Evolutionary conservation across 2,329 filamentous ascomycete species (phyloP).

Genomic region (Hypoxylon sp.): DNA sequence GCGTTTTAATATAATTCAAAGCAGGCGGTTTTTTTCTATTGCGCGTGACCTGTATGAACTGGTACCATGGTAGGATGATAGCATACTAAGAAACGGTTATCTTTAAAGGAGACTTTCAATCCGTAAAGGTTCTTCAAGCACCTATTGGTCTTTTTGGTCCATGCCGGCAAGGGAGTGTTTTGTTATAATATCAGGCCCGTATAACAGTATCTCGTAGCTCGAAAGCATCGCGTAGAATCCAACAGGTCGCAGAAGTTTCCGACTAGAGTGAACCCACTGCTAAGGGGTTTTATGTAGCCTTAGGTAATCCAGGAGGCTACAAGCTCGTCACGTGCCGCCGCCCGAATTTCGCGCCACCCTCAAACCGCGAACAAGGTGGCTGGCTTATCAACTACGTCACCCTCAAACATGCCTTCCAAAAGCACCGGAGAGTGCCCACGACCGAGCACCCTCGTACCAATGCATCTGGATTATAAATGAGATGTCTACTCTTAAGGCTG

Average conservation of each 20-base stretch:
- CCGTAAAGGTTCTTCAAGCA: background rate
- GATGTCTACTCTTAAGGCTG: conserved; percentile 62
- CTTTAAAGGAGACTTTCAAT: too few relatives aligned
- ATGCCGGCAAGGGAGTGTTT: background rate
- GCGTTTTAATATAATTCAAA: background rate
- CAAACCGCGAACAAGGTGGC: conserved; percentile 25
- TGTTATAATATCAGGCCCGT: too few relatives aligned
- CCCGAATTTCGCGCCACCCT: conserved; percentile 33
- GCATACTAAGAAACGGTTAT: background rate
- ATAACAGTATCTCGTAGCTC: background rate
- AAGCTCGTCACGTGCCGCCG: conserved; percentile 34
- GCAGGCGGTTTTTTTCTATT: background rate
- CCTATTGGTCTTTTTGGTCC: background rate
- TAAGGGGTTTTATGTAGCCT: too few relatives aligned
- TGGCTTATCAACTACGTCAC: conserved; percentile 33
- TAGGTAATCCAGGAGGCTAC: background rate
- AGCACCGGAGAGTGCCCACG: background rate
- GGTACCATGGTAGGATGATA: background rate
- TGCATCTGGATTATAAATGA: conserved; percentile 50
- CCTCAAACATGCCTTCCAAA: background rate
- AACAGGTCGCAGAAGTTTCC: too few relatives aligned
- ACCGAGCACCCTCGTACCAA: conserved; percentile 25
- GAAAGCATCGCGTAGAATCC: background rate
- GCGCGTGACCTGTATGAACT: background rate
- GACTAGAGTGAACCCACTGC: background rate